Percentiles rank a stretch among this genome's conserved stretches.
Conservation (phyloP, 1,139 yeast genomes). For the Pichia kudriavzevii region DNA sequence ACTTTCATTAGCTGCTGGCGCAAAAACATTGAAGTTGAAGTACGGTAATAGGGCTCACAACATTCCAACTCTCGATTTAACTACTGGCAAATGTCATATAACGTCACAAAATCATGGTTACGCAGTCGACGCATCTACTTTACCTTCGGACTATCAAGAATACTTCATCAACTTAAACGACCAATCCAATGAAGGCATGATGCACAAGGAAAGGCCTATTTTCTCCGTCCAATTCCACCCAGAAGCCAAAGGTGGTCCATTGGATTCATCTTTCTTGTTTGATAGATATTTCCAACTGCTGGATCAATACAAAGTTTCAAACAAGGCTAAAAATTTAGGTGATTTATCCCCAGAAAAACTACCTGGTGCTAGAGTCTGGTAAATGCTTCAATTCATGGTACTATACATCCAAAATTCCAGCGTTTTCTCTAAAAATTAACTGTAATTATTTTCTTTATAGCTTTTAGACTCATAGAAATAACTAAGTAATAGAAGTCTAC, state of each 20-base stretch:
- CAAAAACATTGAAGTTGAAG: conserved; percentile 83
- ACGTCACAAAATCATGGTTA: conserved; percentile 98
- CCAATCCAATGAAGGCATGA: conserved; percentile 95
- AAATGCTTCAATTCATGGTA: conserved; percentile 3
- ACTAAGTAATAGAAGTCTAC: too few relatives aligned
- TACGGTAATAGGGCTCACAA: conserved; percentile 99
- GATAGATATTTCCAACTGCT: conserved; percentile 81
- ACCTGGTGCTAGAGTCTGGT: conserved; percentile 73
- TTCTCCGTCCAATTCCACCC: conserved; percentile 98
- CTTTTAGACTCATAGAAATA: too few relatives aligned
- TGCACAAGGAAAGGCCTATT: conserved; percentile 75
- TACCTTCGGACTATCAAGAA: conserved; percentile 72
- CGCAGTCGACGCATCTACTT: conserved; percentile 80
- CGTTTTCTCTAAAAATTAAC: too few relatives aligned
- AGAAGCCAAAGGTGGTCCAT: conserved; percentile 98
- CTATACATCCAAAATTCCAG: background rate
- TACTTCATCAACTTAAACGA: conserved; percentile 91
- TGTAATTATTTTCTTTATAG: too few relatives aligned
- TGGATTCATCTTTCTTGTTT: conserved; percentile 82
- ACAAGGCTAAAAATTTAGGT: conserved; percentile 33
- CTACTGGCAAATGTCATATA: conserved; percentile 89
- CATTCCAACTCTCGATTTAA: conserved; percentile 87
- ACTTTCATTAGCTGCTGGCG: conserved; percentile 90
- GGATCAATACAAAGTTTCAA: conserved; percentile 44
- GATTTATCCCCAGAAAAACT: conserved; percentile 69